These are phyloP conservation scores for Ophiosphaerella korrae DNA, from an alignment of 2,329 filamentous ascomycete genomes.

Conservation along the genomic window DNA sequence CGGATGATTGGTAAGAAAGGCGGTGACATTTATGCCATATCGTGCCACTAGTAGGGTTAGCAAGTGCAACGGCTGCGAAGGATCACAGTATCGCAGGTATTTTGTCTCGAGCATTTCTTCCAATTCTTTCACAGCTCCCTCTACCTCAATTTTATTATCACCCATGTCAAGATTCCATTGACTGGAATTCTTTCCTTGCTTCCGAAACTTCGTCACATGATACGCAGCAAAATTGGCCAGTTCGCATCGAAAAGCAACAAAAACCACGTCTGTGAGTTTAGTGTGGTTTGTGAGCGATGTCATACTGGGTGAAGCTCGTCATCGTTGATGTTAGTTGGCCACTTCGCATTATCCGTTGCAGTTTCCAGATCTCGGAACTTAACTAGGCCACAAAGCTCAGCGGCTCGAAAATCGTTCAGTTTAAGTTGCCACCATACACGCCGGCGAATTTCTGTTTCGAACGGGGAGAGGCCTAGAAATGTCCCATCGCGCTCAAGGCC, in stretches of 20 bases:
- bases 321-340: conserved; percentile 60
- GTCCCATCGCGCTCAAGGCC: conserved; percentile 63
- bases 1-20: conserved; percentile 73
- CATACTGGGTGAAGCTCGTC: conserved; percentile 47
- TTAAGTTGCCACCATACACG: conserved; percentile 64
- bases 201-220: conserved; percentile 21
- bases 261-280: conserved; percentile 8
- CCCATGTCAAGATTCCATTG: conserved; percentile 6
- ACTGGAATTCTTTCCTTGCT: conserved; percentile 17
- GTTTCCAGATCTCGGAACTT: conserved; percentile 47
- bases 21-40: conserved; percentile 74
- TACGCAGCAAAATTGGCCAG: conserved; percentile 41
- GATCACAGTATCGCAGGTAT: conserved; percentile 41
- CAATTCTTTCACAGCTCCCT: conserved; percentile 39
- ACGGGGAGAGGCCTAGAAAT: conserved; percentile 57
- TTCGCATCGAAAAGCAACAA: conserved; percentile 35
- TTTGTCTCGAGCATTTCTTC: conserved; percentile 47
- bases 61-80: conserved; percentile 63
- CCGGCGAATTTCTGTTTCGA: conserved; percentile 62
- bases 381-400: conserved; percentile 27
- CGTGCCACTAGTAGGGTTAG: conserved; percentile 66
- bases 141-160: conserved; percentile 7
- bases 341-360: conserved; percentile 48
- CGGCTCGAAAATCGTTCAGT: conserved; percentile 59
- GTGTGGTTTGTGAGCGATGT: conserved; percentile 20